Base-by-base conservation (phyloP, 805 yeast species). In the Candida boleticola region DNA sequence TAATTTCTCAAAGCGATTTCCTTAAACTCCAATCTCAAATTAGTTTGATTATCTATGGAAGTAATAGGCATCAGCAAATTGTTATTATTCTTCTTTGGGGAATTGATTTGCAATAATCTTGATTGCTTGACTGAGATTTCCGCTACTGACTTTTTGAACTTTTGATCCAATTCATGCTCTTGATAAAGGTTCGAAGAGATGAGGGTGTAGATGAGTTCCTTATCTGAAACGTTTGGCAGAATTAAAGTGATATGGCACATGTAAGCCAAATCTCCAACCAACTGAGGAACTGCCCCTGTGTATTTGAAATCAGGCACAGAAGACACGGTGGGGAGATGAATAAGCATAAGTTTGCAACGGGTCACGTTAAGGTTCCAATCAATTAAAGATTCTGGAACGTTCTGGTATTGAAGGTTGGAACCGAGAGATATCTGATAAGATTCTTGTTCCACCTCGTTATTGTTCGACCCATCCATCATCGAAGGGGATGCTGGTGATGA, bases 291-390 rank as follows among this genome's bases (percentile, higher is more conserved):
- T 5, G 68, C 48, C 38, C 54, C 55, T 18, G 63, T 56, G 49
- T 68, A 68, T 25, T 44, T 52, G 35, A 65, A 58, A 40, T 64
- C 66, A 1, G 73, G 71, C 13, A 62, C 57, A 1, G 70, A 59
- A 1, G 69, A 58, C 14, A 68, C 58, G 51, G 55, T 49, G 10
- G 76, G 76, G 49, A 70, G 48, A 39, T 56, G 64, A 3, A 62
- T 64, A 27, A 74, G 52, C 36, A 76, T 66, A 29, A 76, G 60
- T 46, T 73, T 65, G 38, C 77, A 71, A 37, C 81, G 55, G 14
- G 79, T 68, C 33, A 75, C 71, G 48, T 76, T 76, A 39, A 76
- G 59, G 50, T 74, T 74, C 80, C 80, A 76, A 51, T 75, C 80
- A 10, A 76, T 63, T 11, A 76, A 54, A 14, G 64, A 55, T 47